A percentile compares a stretch with the other conserved stretches of the same genome.
These are phyloP conservation scores for Leishmania turanica DNA, from an alignment of 208 protist genomes.

Conservation along the genomic window DNA sequence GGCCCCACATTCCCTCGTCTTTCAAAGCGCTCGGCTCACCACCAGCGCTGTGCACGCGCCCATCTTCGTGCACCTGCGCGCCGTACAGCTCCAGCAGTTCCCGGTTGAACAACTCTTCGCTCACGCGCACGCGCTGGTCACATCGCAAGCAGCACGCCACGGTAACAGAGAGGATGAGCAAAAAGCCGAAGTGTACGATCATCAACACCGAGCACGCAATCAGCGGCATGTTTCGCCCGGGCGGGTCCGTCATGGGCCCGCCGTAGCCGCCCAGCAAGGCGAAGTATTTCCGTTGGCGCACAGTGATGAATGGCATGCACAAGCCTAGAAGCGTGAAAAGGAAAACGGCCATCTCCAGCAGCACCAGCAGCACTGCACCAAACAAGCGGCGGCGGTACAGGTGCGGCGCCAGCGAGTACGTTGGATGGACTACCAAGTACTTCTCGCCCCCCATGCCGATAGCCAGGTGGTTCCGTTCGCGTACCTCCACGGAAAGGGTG, in stretches of 20 bases:
- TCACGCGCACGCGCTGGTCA: conserved; percentile 3
- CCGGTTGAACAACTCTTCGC: conserved; percentile 9
- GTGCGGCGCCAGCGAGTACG: background rate
- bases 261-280: conserved; percentile 2
- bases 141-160: background rate
- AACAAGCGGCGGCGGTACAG: background rate
- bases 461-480: conserved; percentile 1
- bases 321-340: conserved; percentile 1
- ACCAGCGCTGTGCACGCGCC: background rate
- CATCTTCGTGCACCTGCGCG: conserved; percentile 10
- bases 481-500: background rate
- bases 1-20: conserved; percentile 1
- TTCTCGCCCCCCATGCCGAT: background rate
- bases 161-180: background rate
- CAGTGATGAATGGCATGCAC: background rate
- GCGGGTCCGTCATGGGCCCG: too few species aligned
- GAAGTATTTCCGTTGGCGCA: background rate
- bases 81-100: conserved; percentile 4
- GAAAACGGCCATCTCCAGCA: background rate
- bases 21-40: conserved; percentile 8
- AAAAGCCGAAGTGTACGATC: background rate
- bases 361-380: background rate
- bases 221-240: background rate
- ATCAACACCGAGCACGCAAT: background rate
- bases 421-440: conserved; percentile 10